A percentile compares a stretch with the other conserved stretches of the same genome.
Evolutionary conservation across 164 flowering plant species (phyloP).

Genomic region (Kalanchoe fedtschenkoi): DNA sequence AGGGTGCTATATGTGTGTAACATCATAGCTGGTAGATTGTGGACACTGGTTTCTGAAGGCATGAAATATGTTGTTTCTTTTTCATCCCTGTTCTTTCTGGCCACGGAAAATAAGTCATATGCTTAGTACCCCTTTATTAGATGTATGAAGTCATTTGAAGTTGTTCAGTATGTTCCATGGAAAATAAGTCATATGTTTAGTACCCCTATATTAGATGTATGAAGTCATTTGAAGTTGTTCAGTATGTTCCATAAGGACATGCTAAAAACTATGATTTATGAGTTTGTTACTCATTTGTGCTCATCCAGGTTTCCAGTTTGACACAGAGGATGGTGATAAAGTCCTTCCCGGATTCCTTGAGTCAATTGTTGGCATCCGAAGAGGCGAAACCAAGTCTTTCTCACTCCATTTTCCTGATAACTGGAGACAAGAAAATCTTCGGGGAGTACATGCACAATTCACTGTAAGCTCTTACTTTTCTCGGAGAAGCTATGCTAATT

Average conservation of each 20-base stretch:
- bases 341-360: constrained; percentile 80
- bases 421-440: constrained; percentile 83
- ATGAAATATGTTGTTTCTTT: too few relatives aligned
- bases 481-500: not conserved
- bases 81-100: too few relatives aligned
- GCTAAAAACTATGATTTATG: not conserved
- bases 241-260: not conserved
- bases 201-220: not conserved
- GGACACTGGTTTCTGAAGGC: too few relatives aligned
- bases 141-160: too few relatives aligned
- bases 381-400: constrained; percentile 81
- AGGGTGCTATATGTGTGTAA: too few relatives aligned
- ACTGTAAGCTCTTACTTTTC: constrained; percentile 44
- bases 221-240: not conserved
- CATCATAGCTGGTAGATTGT: too few relatives aligned
- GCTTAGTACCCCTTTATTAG: too few relatives aligned
- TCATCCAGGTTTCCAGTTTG: constrained; percentile 67
- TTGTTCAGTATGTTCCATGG: too few relatives aligned
- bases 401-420: constrained; percentile 73
- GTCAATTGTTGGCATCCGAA: constrained; percentile 57
- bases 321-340: constrained; percentile 79
- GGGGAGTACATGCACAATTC: constrained; percentile 69
- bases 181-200: too few relatives aligned
- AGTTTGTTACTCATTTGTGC: not conserved
- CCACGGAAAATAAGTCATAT: too few relatives aligned